phyloP scores from a whole-genome alignment of 2,329 filamentous ascomycete species.

The Biscogniauxia mediterranea region DNA sequence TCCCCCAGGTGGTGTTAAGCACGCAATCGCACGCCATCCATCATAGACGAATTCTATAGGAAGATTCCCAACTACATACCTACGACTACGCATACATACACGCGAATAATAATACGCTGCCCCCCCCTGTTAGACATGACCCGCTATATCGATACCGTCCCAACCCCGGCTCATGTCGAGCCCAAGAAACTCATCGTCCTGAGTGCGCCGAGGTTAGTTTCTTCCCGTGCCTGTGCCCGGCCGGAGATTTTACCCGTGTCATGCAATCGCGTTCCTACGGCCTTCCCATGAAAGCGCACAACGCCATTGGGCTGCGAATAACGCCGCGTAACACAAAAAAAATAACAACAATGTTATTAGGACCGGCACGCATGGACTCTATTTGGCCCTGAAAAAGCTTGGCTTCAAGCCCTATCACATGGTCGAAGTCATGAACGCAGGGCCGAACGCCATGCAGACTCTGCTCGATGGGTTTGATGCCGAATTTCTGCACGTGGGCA shows the following conservation, averaged over 20 bases:
- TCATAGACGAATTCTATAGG: background rate
- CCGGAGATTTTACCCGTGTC: background rate
- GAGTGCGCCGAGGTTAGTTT: conserved; percentile 36
- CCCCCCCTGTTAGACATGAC: conserved; percentile 26
- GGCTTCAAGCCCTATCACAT: conserved; percentile 39
- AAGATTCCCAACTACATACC: background rate
- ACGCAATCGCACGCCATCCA: conserved; percentile 18
- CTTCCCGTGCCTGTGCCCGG: background rate
- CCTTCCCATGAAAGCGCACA: background rate
- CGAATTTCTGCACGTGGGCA: conserved; percentile 26
- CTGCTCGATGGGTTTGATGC: conserved; percentile 32
- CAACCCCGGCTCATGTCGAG: conserved; percentile 29
- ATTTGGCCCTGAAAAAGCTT: conserved; percentile 33
- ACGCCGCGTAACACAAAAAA: background rate
- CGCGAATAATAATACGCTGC: background rate
- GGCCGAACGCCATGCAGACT: conserved; percentile 24
- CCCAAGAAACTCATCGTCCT: conserved; percentile 38
- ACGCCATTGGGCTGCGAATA: background rate
- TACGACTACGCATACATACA: too few species aligned
- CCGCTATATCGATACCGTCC: conserved; percentile 35
- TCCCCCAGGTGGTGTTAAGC: conserved; percentile 4
- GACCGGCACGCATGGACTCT: conserved; percentile 36
- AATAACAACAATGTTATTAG: conserved; percentile 18
- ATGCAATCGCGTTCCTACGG: background rate
- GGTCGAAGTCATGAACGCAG: conserved; percentile 28